Base-by-base conservation (phyloP, 2,329 filamentous ascomycete species). In the Colletotrichum sp. region DNA sequence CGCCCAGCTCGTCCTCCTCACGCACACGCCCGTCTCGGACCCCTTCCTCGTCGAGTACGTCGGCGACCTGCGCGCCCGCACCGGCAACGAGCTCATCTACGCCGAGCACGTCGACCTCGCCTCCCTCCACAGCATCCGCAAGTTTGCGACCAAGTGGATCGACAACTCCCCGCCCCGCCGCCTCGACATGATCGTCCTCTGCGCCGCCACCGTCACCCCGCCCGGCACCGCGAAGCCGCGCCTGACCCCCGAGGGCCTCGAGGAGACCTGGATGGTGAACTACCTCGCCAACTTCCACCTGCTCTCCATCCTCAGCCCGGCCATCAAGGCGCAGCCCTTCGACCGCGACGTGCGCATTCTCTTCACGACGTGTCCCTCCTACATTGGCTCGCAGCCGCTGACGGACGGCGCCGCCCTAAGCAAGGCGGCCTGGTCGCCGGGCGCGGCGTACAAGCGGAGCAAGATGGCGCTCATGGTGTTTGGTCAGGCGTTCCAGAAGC, bases 101-200 rank as follows among this genome's bases (percentile, higher is more conserved):
- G 96, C 97, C 76, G 97, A 99, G 85, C 95, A 98, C 85, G 95
- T 98, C 80, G 96, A 99, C 82, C 91, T 99, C 32, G 87, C 93
- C 15, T 96, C 94, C 19, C 88, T 99, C n/a, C 92, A 98, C 84
- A 98, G 95, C 84, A 93, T 99, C 80, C 94, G 97, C 52, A 90
- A 93, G 78, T 99, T 99, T 83, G 97, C 97, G 15, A 99, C 97
- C 0, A 96, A 95, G 87, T 99, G 98, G 96, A 95, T 99, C 79
- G 96, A 99, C 84, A 99, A 98, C 84, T 92, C 95, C 27, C 96
- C 97, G 4, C 95, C 96, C 11, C 90, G 98, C 72, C 90, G 98
- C 64, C 88, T 99, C 8, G 97, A 99, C 84, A 96, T 96, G 92
- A 88, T 99, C 63, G 91, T 99, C 25, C 89, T 99, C 22, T 98